A percentile compares a stretch with the other conserved stretches of the same genome.
These are phyloP conservation scores for Fusarium sarcochroum DNA, from an alignment of 2,329 filamentous ascomycete species.

Conservation along the genomic window DNA sequence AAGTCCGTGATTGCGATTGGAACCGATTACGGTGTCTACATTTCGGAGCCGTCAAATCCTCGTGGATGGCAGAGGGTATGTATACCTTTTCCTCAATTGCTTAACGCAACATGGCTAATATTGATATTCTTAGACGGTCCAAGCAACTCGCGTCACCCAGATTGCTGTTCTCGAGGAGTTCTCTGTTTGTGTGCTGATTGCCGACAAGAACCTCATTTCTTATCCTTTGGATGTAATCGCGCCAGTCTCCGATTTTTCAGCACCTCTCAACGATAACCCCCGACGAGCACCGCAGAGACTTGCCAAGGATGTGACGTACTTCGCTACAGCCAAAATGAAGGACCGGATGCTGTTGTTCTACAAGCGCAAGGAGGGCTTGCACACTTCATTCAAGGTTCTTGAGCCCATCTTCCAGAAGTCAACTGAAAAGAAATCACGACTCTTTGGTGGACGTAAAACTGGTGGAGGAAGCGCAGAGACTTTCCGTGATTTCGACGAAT, in stretches of 20 bases:
- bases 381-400: constrained; percentile 95
- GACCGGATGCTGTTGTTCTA: constrained; percentile 95
- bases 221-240: constrained; percentile 92
- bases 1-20: constrained; percentile 93
- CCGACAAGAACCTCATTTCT: constrained; percentile 91
- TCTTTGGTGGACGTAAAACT: constrained; percentile 71
- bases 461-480: constrained; percentile 86
- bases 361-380: constrained; percentile 93
- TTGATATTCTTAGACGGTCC: constrained; percentile 73
- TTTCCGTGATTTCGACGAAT: constrained; percentile 98
- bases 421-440: constrained; percentile 82
- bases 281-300: constrained; percentile 93
- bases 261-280: constrained; percentile 77
- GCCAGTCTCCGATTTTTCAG: constrained; percentile 72
- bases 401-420: constrained; percentile 97
- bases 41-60: constrained; percentile 89
- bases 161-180: constrained; percentile 97
- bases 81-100: constrained; percentile 25
- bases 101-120: constrained; percentile 35
- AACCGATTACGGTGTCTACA: constrained; percentile 93
- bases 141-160: constrained; percentile 84
- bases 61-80: constrained; percentile 90
- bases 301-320: constrained; percentile 95
- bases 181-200: constrained; percentile 89
- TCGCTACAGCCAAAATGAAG: constrained; percentile 96